Base-by-base conservation (phyloP, 1,284 basidiomycete species). In the Phylloporus gajari region DNA sequence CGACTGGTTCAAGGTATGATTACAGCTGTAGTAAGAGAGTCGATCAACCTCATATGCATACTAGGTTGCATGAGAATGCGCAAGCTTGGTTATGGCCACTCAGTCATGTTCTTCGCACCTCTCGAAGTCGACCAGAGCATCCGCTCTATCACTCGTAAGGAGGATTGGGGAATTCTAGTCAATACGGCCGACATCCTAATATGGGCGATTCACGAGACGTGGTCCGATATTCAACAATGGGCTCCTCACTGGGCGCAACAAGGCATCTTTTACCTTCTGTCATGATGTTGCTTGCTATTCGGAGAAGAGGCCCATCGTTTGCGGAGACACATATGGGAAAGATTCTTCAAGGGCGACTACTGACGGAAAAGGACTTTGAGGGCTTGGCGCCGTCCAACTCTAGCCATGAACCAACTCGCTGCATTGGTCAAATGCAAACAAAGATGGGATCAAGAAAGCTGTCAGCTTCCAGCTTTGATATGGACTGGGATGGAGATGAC, bases 1-100 rank as follows among this genome's bases (percentile, higher is more conserved):
- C 80, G 85, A 63, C 74, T 89, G 12, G 79, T 86, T 7, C 88
- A 90, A 84, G 88, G 88, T 87, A n/a, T n/a, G n/a, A n/a, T n/a
- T n/a, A n/a, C n/a, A n/a, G n/a, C n/a, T n/a, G n/a, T n/a, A n/a
- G n/a, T n/a, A n/a, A n/a, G n/a, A n/a, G n/a, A n/a, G n/a, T n/a
- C n/a, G n/a, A n/a, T n/a, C n/a, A n/a, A n/a, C n/a, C n/a, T n/a
- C n/a, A n/a, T n/a, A 44, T 27, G 12, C 27, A 27, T 23, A 40
- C 19, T 56, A 86, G 85, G 84, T 3, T 87, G 85, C 67, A 86
- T 86, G 85, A 81, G 86, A 44, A 84, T 89, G 87, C 82, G 88
- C 5, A 82, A 85, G 68, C 80, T 89, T 1, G 88, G 88, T 15
- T 72, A 80, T 32, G 86, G 86, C 0, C 88, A 89, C 65, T 85